Evolutionary conservation across 2,329 filamentous ascomycete genomes (phyloP), one percentile per base, ranked within the genome.

Genomic region (Pseudogymnoascus pannorum): DNA sequence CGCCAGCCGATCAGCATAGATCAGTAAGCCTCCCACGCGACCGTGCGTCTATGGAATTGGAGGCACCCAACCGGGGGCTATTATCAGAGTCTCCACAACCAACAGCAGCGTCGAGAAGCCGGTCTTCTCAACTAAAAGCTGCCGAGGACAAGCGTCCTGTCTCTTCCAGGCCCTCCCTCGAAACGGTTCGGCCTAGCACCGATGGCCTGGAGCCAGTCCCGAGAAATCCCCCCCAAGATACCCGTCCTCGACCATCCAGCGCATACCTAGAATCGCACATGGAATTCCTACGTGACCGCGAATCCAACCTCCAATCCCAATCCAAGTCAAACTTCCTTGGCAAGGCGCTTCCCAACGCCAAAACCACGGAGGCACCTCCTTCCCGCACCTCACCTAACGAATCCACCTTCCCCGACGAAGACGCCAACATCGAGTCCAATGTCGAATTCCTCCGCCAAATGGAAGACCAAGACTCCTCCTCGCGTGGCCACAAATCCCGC

Each of bases 191-290:
- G n/a, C 87, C 89, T 1, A 81, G 80, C 36, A 68, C 82, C 61
- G 88, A 92, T 57, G 70, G 83, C 6, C 76, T 84, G 7, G 84
- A 87, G 36, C 75, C 80, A 0, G 72, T 86, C 7, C 80, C 85
- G 1, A 85, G 81, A 68, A 84, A 84, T 66, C n/a, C 24, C 26
- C 48, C 48, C 48, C 29, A 54, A 54, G 48, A 54, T 54, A 73
- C 81, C 67, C 85, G 87, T 64, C 81, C 85, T 60, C 83, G 93
- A 51, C 93, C 93, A 70, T 80, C 85, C 0, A 97, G 92, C 72
- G 89, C 90, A 33, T 91, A 92, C 71, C 81, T 96, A 3, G 89
- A 92, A 67, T 89, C 89, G 0, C 92, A 88, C 69, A 79, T 94
- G 59, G 92, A 96, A 63, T 91, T 90, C 69, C 78, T 96, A 16